A percentile compares a stretch with the other conserved stretches of the same genome.
Evolutionary conservation across 106 monocot species (phyloP).

Genomic region (Amphibolis antarctica): DNA sequence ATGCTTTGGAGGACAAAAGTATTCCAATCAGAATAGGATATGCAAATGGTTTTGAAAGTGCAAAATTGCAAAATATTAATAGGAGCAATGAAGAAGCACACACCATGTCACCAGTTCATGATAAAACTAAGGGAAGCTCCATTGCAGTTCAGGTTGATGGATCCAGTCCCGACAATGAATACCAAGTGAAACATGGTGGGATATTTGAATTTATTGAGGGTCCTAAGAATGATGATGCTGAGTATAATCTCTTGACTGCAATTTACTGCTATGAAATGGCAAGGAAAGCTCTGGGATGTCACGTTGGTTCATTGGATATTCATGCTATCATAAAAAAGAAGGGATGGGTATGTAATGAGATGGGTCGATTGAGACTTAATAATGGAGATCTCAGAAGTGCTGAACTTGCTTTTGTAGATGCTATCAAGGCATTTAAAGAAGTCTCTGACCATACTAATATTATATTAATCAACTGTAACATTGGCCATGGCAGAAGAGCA

Average conservation of each 20-base stretch:
- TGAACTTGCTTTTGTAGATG: conserved; percentile 76
- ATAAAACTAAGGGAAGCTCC: conserved; percentile 8
- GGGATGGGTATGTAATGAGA: conserved; percentile 93
- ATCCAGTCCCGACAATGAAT: conserved; percentile 7
- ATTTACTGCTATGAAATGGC: conserved; percentile 53
- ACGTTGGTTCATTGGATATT: conserved; percentile 28
- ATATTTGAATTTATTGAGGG: conserved; percentile 80
- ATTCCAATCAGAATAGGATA: conserved; percentile 3
- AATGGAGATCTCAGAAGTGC: conserved; percentile 47
- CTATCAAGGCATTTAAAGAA: conserved; percentile 79
- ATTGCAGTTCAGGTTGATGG: not conserved
- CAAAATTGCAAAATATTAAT: conserved; percentile 11
- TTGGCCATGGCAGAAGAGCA: conserved; percentile 92
- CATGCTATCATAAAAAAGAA: conserved; percentile 53
- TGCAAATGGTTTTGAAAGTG: conserved; percentile 12
- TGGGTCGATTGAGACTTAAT: conserved; percentile 69
- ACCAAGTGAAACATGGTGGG: conserved; percentile 47
- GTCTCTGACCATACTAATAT: conserved; percentile 80
- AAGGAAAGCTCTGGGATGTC: conserved; percentile 32
- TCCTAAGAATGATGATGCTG: conserved; percentile 39
- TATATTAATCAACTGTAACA: conserved; percentile 87
- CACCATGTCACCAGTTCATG: not conserved
- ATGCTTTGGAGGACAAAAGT: conserved; percentile 2
- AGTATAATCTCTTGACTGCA: conserved; percentile 57
- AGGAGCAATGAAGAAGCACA: not conserved